Evolutionary conservation across 768 basidiomycete genomes (phyloP).

Genomic region (Rhodocollybia butyracea): DNA sequence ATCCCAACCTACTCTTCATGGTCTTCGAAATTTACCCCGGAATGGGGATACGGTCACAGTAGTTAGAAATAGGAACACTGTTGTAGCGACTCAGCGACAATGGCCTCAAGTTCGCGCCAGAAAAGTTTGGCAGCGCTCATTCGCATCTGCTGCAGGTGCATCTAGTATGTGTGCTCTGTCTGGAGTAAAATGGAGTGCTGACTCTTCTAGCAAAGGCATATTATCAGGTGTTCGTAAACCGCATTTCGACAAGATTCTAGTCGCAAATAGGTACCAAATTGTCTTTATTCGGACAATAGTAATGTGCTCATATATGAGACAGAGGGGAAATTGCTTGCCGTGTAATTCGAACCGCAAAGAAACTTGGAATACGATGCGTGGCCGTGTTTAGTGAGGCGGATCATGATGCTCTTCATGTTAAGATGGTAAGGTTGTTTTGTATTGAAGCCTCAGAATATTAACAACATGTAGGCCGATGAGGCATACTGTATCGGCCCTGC

Average conservation of each 20-base stretch:
- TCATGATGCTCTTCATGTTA: conserved; percentile 74
- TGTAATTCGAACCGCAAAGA: conserved; percentile 86
- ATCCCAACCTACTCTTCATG: not conserved
- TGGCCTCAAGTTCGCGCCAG: not conserved
- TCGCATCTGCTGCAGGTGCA: not conserved
- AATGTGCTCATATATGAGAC: not conserved
- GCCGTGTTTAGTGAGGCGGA: conserved; percentile 92
- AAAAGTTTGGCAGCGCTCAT: not conserved
- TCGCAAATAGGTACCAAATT: conserved; percentile 73
- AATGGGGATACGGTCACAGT: not conserved
- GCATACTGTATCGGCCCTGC: conserved; percentile 95
- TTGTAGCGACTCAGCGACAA: not conserved
- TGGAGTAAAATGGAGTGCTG: not conserved
- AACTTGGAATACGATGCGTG: conserved; percentile 87
- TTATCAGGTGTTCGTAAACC: conserved; percentile 24
- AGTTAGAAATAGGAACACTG: not conserved
- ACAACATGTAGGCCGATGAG: conserved; percentile 60
- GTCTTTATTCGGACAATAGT: not conserved
- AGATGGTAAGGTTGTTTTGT: conserved; percentile 48
- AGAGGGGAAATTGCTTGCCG: conserved; percentile 97
- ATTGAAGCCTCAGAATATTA: not conserved
- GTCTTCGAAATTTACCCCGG: not conserved
- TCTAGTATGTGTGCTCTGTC: not conserved
- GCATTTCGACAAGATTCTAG: conserved; percentile 87
- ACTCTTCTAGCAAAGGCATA: not conserved